phyloP scores from a whole-genome alignment of 2,329 filamentous ascomycete genomes.

The Penicillium sclerotigenum region DNA sequence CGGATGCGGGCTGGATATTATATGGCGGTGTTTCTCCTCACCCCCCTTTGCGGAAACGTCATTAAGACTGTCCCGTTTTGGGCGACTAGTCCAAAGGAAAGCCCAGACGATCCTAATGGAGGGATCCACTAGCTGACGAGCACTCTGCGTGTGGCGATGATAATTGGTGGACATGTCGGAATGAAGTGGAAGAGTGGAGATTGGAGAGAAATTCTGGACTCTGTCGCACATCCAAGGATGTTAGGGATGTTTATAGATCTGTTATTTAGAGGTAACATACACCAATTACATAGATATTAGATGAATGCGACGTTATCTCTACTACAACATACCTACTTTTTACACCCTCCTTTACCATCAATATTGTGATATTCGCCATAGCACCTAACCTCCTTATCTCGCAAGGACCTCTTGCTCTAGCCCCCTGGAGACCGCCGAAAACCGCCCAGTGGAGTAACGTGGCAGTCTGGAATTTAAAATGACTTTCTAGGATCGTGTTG shows the following conservation, averaged over 20 bases:
- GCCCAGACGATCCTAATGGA: slow-evolving; percentile 23
- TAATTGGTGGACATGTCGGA: slow-evolving; percentile 13
- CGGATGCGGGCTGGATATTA: slow-evolving; percentile 22
- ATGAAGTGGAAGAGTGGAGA: slow-evolving; percentile 8
- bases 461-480: slow-evolving; percentile 3
- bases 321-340: too few species aligned
- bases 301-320: not conserved
- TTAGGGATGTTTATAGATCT: not conserved
- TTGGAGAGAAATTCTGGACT: slow-evolving; percentile 11
- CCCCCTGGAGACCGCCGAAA: slow-evolving; percentile 5
- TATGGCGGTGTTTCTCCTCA: slow-evolving; percentile 1
- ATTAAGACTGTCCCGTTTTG: slow-evolving; percentile 15
- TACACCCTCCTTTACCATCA: not conserved
- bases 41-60: slow-evolving; percentile 27
- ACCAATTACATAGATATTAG: not conserved
- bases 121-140: slow-evolving; percentile 25
- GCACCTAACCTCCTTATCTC: not conserved
- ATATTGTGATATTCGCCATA: not conserved
- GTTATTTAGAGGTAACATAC: not conserved
- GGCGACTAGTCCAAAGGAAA: slow-evolving; percentile 14
- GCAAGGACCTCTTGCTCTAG: slow-evolving; percentile 8
- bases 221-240: slow-evolving; percentile 1
- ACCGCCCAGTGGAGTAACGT: slow-evolving; percentile 10
- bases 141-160: not conserved
- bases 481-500: not conserved